phyloP scores from a whole-genome alignment of 2,329 filamentous ascomycete species.

The Mollisia scopiformis region DNA sequence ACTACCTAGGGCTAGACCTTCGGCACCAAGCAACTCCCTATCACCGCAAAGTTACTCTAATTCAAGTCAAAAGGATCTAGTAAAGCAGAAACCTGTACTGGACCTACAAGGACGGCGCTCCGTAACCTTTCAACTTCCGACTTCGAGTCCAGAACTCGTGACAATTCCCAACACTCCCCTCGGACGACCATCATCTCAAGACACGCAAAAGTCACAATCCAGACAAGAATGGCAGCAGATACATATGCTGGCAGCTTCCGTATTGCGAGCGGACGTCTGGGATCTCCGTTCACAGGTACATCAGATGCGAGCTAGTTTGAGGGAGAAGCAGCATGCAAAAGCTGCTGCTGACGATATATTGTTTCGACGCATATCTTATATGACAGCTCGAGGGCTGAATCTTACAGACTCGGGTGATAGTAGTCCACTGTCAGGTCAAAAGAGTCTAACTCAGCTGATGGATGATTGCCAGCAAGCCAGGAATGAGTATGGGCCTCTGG shows the following conservation, averaged over 20 bases:
- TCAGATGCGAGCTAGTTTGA: slow-evolving; percentile 9
- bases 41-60: background rate
- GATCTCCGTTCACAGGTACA: slow-evolving; percentile 16
- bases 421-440: background rate
- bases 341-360: slow-evolving; percentile 18
- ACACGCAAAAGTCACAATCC: background rate
- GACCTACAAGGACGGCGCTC: background rate
- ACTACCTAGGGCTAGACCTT: background rate
- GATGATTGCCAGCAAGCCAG: slow-evolving; percentile 10
- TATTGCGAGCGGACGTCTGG: slow-evolving; percentile 12
- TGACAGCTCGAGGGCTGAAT: background rate
- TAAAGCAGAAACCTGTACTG: background rate
- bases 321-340: slow-evolving; percentile 15
- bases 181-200: background rate
- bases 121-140: background rate
- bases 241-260: too few relatives aligned
- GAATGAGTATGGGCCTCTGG: slow-evolving; percentile 19
- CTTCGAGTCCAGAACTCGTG: background rate
- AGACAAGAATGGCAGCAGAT: slow-evolving; percentile 9
- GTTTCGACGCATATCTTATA: slow-evolving; percentile 6
- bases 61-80: background rate
- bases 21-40: background rate
- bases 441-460: slow-evolving; percentile 9
- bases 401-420: background rate
- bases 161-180: background rate